A percentile compares a stretch with the other conserved stretches of the same genome.
Evolutionary conservation across 352 stramenopile species (phyloP).

Genomic region (Pythium monospermum): DNA sequence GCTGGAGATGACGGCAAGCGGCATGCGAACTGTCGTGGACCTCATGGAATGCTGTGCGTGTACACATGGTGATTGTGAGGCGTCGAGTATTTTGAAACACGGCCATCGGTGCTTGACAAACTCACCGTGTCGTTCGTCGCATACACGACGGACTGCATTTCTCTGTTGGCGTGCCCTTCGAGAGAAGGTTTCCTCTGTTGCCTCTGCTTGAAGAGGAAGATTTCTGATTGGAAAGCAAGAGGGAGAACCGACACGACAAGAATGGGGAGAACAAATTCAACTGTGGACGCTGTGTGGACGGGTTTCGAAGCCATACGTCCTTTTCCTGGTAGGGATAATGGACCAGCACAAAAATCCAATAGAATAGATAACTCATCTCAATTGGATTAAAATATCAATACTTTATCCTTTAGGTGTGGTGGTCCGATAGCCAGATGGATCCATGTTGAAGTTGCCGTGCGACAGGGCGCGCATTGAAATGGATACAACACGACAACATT

Average conservation of each 20-base stretch:
- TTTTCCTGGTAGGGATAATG: background rate
- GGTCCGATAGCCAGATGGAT: constrained; percentile 1
- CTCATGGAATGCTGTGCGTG: background rate
- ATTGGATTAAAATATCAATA: background rate
- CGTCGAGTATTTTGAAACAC: no score
- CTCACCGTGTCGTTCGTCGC: constrained; percentile 1
- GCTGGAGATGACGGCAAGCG: background rate
- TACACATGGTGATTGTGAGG: background rate
- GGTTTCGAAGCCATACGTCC: no score
- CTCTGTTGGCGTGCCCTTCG: no score
- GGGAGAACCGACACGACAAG: no score
- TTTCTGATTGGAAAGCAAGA: no score
- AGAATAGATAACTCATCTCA: background rate
- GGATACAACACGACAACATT: no score
- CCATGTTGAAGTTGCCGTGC: constrained; percentile 17
- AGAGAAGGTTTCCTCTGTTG: background rate
- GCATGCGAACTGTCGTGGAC: background rate
- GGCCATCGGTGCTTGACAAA: background rate
- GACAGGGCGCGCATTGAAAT: no score
- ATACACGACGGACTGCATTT: constrained; percentile 6
- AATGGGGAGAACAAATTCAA: background rate
- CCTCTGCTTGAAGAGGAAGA: background rate
- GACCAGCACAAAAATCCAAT: background rate
- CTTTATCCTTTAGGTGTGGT: background rate
- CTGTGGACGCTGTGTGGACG: no score